Evolutionary conservation across 768 basidiomycete species (phyloP).

Genomic region (Phanerochaete carnosa): DNA sequence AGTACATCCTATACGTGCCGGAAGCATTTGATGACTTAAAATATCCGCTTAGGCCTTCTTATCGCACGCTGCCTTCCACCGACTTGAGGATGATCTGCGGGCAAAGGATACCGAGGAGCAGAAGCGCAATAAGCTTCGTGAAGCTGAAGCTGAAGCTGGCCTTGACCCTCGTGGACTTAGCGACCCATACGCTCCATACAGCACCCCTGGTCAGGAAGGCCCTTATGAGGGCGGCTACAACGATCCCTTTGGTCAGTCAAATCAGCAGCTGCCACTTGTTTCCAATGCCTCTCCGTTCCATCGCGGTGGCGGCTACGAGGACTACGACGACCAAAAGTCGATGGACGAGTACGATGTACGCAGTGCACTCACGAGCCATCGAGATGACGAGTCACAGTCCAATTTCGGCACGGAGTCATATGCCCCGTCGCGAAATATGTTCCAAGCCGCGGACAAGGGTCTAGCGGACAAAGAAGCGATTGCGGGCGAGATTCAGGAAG

Average conservation of each 20-base stretch:
- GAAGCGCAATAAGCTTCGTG: slow-evolving; percentile 73
- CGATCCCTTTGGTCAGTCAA: slow-evolving; percentile 58
- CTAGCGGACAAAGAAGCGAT: slow-evolving; percentile 74
- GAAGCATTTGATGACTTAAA: slow-evolving; percentile 2
- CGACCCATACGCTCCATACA: slow-evolving; percentile 82
- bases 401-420: slow-evolving; percentile 91
- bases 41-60: slow-evolving; percentile 72
- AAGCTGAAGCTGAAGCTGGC: slow-evolving; percentile 71
- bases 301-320: slow-evolving; percentile 70
- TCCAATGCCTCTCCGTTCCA: slow-evolving; percentile 80
- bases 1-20: slow-evolving; percentile 15
- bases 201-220: slow-evolving; percentile 45
- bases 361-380: slow-evolving; percentile 72
- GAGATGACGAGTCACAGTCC: slow-evolving; percentile 76
- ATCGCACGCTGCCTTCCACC: slow-evolving; percentile 80
- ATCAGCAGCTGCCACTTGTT: slow-evolving; percentile 80
- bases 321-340: slow-evolving; percentile 73
- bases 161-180: slow-evolving; percentile 50
- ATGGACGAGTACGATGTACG: slow-evolving; percentile 80
- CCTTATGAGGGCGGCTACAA: slow-evolving; percentile 40
- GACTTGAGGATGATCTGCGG: slow-evolving; percentile 84
- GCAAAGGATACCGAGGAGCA: slow-evolving; percentile 82
- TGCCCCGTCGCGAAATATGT: slow-evolving; percentile 94
- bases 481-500: slow-evolving; percentile 81
- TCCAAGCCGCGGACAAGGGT: slow-evolving; percentile 74